Evolutionary conservation across 495 filamentous ascomycete species (phyloP), one percentile per base, ranked within the genome.

Genomic region (Xylaria cubensis): DNA sequence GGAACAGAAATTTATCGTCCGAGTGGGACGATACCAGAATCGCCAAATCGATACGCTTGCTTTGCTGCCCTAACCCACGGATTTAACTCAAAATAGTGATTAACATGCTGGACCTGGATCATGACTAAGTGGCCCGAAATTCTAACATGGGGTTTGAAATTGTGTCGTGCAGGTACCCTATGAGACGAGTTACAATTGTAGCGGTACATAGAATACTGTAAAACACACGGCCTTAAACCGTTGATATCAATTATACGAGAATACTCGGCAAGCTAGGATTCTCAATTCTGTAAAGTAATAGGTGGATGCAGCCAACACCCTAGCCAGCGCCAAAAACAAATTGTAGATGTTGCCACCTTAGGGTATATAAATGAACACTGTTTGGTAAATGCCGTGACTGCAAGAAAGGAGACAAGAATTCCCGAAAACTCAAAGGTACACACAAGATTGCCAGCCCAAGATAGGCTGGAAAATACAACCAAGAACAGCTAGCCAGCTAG

Each of bases 401-500:
- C 29, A 51, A 67, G 32, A 19, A 67, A 66, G 3, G 46, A 69
- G 39, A 64, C 39, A 69, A 36, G 3, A 58, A 48, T 41, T 56
- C 69, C 24, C 26, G 39, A 58, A 32, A 29, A 56, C 48, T 36
- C 21, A 46, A 62, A 10, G 8, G 36, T 39, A 39, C 13, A 19
- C 9, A 42, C 12, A 21, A 21, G n/a, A n/a, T 64, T 13, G 21
- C 48, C 48, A 64, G 39, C 8, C 53, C 0, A 53, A 29, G 50
- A 29, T n/a, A n/a, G n/a, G 26, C 39, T 19, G 26, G 21, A 48
- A 39, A 46, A 56, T 61, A 59, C n/a, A 66, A 46, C 63, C 70
- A 67, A n/a, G 39, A 72, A 56, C 63, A 50, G 70, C 59, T 71
- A 71, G 69, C 69, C 51, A 41, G 63, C 62, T 59, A 66, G 59